A percentile compares a stretch with the other conserved stretches of the same genome.
Conservation (phyloP, 2,329 filamentous ascomycete genomes). For the Colletotrichum agaves region DNA sequence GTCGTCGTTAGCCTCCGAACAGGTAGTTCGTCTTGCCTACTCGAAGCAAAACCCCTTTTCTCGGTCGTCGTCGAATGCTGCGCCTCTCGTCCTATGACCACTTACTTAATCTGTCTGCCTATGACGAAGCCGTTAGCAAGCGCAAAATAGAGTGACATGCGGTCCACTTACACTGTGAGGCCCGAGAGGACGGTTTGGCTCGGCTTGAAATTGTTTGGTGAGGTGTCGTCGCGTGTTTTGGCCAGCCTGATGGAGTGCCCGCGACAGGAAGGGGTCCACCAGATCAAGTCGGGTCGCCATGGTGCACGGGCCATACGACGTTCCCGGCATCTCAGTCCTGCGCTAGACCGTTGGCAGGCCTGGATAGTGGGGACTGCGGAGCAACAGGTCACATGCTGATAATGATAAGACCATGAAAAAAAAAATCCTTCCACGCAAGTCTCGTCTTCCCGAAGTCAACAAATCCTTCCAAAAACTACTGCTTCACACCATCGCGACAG, state of each 20-base stretch:
- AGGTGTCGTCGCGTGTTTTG: conserved; percentile 30
- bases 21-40: background rate
- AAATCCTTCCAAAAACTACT: background rate
- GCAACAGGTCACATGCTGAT: conserved; percentile 38
- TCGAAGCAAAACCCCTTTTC: conserved; percentile 14
- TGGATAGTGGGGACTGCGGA: conserved; percentile 12
- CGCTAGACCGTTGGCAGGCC: conserved; percentile 13
- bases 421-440: conserved; percentile 43
- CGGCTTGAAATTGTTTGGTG: background rate
- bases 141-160: background rate
- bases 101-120: conserved; percentile 17
- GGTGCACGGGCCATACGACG: conserved; percentile 24
- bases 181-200: background rate
- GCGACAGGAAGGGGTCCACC: conserved; percentile 28
- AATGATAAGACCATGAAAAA: conserved; percentile 28
- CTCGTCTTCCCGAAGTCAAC: conserved; percentile 43
- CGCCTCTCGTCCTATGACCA: background rate
- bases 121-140: background rate
- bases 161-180: conserved; percentile 8
- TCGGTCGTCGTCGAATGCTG: conserved; percentile 1
- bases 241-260: conserved; percentile 16
- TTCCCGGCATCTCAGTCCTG: conserved; percentile 9
- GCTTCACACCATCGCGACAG: conserved; percentile 38
- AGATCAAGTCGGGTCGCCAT: conserved; percentile 27
- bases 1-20: conserved; percentile 12